Evolutionary conservation across 2,329 filamentous ascomycete species (phyloP).

Genomic region (Penicillium brasilianum): DNA sequence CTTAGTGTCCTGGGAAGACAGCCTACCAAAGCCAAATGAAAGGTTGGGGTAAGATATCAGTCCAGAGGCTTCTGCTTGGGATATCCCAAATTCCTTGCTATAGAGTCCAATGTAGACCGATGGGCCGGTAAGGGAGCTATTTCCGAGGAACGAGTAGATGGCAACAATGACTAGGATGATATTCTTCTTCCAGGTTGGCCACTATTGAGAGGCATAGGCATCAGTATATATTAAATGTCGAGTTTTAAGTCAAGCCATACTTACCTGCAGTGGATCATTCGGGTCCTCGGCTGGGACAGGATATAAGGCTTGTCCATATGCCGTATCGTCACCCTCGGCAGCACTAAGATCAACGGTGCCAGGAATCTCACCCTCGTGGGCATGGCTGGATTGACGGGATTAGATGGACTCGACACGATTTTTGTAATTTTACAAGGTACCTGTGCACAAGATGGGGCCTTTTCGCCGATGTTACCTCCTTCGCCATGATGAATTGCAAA

Average conservation of each 20-base stretch:
- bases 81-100: conserved; percentile 58
- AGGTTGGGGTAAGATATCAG: conserved; percentile 66
- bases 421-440: background rate
- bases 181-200: conserved; percentile 61
- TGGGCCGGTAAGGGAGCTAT: conserved; percentile 61
- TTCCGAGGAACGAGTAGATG: conserved; percentile 64
- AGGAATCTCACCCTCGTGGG: conserved; percentile 61
- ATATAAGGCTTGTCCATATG: conserved; percentile 64
- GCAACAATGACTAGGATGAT: conserved; percentile 61
- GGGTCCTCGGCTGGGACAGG: conserved; percentile 66
- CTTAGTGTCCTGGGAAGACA: no score
- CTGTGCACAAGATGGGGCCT: conserved; percentile 20
- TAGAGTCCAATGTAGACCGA: conserved; percentile 64
- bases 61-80: conserved; percentile 58
- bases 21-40: conserved; percentile 61
- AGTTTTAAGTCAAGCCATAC: background rate
- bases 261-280: conserved; percentile 62
- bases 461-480: background rate
- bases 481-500: background rate
- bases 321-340: conserved; percentile 63
- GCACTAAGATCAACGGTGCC: conserved; percentile 62
- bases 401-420: background rate
- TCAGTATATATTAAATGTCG: background rate
- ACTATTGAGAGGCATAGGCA: conserved; percentile 41
- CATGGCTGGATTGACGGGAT: conserved; percentile 50